A percentile compares a stretch with the other conserved stretches of the same genome.
Evolutionary conservation across 2,329 filamentous ascomycete species (phyloP).

Genomic region (Lachnellula suecica): DNA sequence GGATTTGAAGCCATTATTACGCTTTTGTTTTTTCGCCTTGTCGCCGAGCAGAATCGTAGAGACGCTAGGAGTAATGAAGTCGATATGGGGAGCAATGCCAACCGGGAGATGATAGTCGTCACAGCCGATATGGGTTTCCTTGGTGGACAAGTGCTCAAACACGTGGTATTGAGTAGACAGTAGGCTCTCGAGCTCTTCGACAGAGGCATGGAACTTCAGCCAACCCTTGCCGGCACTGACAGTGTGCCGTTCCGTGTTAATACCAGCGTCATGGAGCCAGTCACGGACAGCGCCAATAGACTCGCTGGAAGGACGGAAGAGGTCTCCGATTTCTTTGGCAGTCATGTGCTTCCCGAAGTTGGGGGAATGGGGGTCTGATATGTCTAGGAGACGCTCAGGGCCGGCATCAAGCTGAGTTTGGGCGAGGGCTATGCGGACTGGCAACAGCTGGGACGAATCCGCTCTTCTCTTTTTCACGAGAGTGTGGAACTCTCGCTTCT

Average conservation of each 20-base stretch:
- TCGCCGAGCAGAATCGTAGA: conserved; percentile 12
- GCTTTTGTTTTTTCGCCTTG: conserved; percentile 7
- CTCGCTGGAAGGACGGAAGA: conserved; percentile 16
- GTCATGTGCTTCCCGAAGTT: conserved; percentile 35
- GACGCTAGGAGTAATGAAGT: conserved; percentile 50
- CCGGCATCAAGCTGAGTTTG: conserved; percentile 25
- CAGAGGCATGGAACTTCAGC: conserved; percentile 32
- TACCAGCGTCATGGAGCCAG: conserved; percentile 17
- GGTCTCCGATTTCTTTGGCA: conserved; percentile 23
- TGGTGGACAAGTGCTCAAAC: conserved; percentile 49
- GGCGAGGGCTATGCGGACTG: conserved; percentile 18
- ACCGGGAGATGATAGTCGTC: conserved; percentile 48
- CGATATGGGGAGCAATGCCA: conserved; percentile 45
- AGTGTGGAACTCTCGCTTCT: conserved; percentile 5
- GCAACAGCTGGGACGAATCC: not conserved
- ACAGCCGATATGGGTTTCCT: conserved; percentile 24
- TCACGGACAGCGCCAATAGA: conserved; percentile 4
- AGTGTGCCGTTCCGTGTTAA: conserved; percentile 9
- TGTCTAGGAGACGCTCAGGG: conserved; percentile 32
- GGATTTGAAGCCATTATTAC: not conserved
- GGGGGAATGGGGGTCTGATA: conserved; percentile 30
- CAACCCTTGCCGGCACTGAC: conserved; percentile 30
- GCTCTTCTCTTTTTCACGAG: conserved; percentile 5
- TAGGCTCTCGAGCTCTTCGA: conserved; percentile 30
- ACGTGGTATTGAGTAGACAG: conserved; percentile 30